Evolutionary conservation across 2,329 filamentous ascomycete genomes (phyloP).

Genomic region (Stachybotrys chartarum): DNA sequence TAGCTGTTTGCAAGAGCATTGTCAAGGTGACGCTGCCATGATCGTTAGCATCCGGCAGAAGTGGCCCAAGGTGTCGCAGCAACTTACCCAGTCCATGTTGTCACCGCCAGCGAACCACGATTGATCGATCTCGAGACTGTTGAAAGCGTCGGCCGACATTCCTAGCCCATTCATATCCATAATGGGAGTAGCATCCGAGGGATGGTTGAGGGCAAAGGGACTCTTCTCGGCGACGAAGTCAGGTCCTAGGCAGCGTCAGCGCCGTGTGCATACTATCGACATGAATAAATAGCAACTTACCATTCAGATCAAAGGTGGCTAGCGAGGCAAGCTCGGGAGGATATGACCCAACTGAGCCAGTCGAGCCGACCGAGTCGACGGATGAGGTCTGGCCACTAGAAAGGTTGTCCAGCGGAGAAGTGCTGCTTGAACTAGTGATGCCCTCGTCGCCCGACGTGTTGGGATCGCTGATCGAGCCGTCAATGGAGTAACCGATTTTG

Average conservation of each 20-base stretch:
- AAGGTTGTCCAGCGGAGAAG: neutral
- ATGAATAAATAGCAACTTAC: neutral
- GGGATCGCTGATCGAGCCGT: neutral
- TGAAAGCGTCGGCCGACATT: constrained; percentile 2
- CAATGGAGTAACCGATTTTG: constrained; percentile 26
- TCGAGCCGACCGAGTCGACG: no score
- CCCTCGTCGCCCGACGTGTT: neutral
- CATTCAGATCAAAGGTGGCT: neutral
- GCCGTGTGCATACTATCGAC: neutral
- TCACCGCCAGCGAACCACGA: constrained; percentile 26
- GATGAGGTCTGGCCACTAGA: neutral
- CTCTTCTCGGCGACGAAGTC: neutral
- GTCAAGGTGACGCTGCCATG: constrained; percentile 22
- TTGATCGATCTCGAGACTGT: constrained; percentile 22
- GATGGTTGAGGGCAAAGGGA: constrained; percentile 12
- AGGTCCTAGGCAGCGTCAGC: neutral
- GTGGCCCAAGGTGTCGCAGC: neutral
- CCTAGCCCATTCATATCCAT: constrained; percentile 13
- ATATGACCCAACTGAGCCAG: neutral
- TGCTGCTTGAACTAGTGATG: neutral
- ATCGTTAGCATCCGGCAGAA: neutral
- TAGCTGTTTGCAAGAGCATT: constrained; percentile 24
- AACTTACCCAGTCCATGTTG: constrained; percentile 31
- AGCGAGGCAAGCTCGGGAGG: neutral
- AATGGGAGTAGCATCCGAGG: constrained; percentile 9